phyloP scores from a whole-genome alignment of 177 flowering plant species.

The Vitis hybrid region DNA sequence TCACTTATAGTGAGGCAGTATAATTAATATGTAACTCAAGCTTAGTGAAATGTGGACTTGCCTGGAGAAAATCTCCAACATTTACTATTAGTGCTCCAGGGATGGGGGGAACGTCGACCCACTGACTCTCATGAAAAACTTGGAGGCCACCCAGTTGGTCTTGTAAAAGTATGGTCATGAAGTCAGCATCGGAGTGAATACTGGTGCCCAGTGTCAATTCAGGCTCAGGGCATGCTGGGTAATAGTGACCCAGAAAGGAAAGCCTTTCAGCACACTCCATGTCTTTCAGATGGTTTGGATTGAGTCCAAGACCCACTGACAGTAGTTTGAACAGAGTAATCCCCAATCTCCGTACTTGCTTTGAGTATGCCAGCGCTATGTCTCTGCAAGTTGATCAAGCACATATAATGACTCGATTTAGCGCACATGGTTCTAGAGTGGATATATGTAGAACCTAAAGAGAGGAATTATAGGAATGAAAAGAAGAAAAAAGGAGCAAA shows the following conservation, averaged over 20 bases:
- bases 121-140: slow-evolving; percentile 28
- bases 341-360: no score
- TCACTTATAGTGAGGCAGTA: no score
- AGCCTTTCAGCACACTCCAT: slow-evolving; percentile 25
- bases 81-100: slow-evolving; percentile 39
- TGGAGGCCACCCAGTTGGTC: slow-evolving; percentile 48
- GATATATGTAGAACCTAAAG: no score
- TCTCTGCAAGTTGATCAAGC: no score
- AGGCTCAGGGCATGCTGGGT: slow-evolving; percentile 51
- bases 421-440: no score
- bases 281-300: not conserved
- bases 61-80: slow-evolving; percentile 46
- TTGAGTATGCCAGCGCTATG: no score
- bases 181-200: slow-evolving; percentile 35
- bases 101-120: slow-evolving; percentile 33
- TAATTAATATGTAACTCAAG: no score
- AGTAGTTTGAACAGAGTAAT: no score
- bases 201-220: slow-evolving; percentile 30
- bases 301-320: no score
- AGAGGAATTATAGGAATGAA: no score
- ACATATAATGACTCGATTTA: no score
- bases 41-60: not conserved
- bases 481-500: no score
- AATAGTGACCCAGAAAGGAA: slow-evolving; percentile 25
- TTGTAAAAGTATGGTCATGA: slow-evolving; percentile 45